Evolutionary conservation across 2,329 filamentous ascomycete genomes (phyloP).

Genomic region (Coleophoma eucalyptorum): DNA sequence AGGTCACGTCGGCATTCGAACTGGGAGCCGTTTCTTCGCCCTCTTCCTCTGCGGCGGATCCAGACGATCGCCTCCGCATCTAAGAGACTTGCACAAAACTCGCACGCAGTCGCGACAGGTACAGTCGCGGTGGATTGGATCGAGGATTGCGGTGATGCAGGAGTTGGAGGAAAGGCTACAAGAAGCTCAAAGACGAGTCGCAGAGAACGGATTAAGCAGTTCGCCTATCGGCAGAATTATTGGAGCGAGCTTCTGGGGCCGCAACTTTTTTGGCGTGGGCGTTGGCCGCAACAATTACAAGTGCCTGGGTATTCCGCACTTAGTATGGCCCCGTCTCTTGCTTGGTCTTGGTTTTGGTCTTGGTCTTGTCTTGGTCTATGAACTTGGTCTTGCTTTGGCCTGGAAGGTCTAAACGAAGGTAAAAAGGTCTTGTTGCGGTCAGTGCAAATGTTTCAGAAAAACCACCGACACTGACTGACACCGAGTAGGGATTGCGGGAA

Average conservation of each 20-base stretch:
- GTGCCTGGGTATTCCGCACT: too few relatives aligned
- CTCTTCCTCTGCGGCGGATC: conserved; percentile 30
- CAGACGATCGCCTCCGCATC: conserved; percentile 30
- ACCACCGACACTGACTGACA: neutral
- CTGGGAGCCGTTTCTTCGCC: conserved; percentile 21
- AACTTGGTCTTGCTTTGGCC: neutral
- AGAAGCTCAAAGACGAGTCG: neutral
- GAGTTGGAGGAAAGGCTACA: conserved; percentile 1
- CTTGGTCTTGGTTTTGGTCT: too few relatives aligned
- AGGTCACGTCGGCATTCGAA: conserved; percentile 14
- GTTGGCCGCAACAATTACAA: too few relatives aligned
- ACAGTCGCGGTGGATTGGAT: conserved; percentile 9
- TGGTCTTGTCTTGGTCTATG: too few relatives aligned
- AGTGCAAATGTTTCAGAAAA: neutral
- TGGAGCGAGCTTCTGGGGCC: too few relatives aligned
- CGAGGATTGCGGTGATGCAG: conserved; percentile 3
- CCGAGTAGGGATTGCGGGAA: too few relatives aligned
- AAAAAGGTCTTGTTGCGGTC: neutral
- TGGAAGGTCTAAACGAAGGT: neutral
- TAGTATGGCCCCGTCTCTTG: too few relatives aligned
- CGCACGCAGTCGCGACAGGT: conserved; percentile 19
- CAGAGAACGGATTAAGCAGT: neutral
- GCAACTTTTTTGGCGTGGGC: too few relatives aligned
- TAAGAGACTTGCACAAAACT: conserved; percentile 21
- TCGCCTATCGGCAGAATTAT: neutral